These are phyloP conservation scores for Thamnidium elegans DNA, from an alignment of 192 early-diverging fungal species.

Conservation along the genomic window DNA sequence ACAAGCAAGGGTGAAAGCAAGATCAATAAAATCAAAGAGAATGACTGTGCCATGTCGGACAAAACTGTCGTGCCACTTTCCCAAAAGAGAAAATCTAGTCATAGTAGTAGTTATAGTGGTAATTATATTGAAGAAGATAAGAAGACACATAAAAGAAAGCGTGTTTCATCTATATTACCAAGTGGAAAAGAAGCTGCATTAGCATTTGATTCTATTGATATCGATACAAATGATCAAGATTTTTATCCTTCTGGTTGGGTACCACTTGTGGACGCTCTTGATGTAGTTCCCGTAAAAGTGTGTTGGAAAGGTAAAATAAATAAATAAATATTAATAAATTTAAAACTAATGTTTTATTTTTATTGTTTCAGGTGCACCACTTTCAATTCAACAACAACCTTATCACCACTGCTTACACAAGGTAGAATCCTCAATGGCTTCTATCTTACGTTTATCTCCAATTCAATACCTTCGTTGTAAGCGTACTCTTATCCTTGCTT, in stretches of 20 bases:
- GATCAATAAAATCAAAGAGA: slow-evolving; percentile 1
- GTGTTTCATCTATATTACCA: slow-evolving; percentile 15
- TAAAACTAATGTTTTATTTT: background rate
- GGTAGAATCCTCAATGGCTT: slow-evolving; percentile 71
- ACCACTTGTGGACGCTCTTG: slow-evolving; percentile 19
- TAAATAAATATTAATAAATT: slow-evolving; percentile 4
- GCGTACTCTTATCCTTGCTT: slow-evolving; percentile 66
- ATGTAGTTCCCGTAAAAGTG: slow-evolving; percentile 27
- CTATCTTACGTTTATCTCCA: slow-evolving; percentile 77
- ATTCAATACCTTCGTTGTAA: slow-evolving; percentile 84
- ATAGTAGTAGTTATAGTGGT: too few species aligned
- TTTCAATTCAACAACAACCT: slow-evolving; percentile 36
- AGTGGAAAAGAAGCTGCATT: slow-evolving; percentile 19
- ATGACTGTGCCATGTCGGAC: slow-evolving; percentile 22
- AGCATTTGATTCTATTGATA: slow-evolving; percentile 31
- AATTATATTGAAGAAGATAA: too few species aligned
- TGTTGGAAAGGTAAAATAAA: slow-evolving; percentile 31
- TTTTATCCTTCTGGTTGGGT: slow-evolving; percentile 21
- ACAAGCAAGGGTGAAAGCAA: background rate
- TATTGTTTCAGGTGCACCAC: slow-evolving; percentile 38
- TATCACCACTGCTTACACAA: slow-evolving; percentile 53
- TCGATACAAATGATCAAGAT: slow-evolving; percentile 17
- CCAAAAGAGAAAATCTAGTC: slow-evolving; percentile 23
- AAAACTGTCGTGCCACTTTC: slow-evolving; percentile 15
- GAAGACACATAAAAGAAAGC: background rate